A percentile compares a stretch with the other conserved stretches of the same genome.
These are phyloP conservation scores for Hypoxylon lienhwacheense DNA, from an alignment of 495 filamentous ascomycete genomes.

Conservation along the genomic window DNA sequence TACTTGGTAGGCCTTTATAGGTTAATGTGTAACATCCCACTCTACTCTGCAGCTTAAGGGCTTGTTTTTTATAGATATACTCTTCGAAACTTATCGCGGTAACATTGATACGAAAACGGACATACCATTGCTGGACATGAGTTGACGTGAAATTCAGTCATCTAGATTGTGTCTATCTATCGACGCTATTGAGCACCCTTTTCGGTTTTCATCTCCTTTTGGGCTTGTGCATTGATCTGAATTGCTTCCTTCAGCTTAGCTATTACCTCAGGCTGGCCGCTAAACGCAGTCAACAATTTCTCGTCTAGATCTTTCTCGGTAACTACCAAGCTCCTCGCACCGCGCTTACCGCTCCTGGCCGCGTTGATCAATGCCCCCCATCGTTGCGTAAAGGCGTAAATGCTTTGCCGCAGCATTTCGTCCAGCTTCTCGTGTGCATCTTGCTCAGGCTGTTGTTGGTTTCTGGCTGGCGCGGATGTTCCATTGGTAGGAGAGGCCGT, in stretches of 20 bases:
- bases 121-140: too few species aligned
- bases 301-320: constrained; percentile 52
- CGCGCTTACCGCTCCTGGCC: constrained; percentile 38
- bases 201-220: constrained; percentile 40
- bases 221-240: constrained; percentile 46
- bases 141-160: too few species aligned
- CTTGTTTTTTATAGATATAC: too few species aligned
- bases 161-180: too few species aligned
- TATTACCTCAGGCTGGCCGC: constrained; percentile 51
- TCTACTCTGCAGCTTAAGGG: too few species aligned
- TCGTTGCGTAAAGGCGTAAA: constrained; percentile 75
- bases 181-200: constrained; percentile 34
- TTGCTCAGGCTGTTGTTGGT: constrained; percentile 34
- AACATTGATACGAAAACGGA: too few species aligned
- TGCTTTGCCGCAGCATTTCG: constrained; percentile 71
- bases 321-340: constrained; percentile 43
- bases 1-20: too few species aligned
- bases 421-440: constrained; percentile 84
- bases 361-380: constrained; percentile 53
- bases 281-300: constrained; percentile 49
- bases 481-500: constrained; percentile 21
- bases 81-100: too few species aligned
- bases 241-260: constrained; percentile 55
- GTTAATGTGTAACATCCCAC: too few species aligned
- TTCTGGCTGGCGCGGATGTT: constrained; percentile 8